phyloP scores from a whole-genome alignment of 495 filamentous ascomycete genomes.

The Penicillium cataractarum region DNA sequence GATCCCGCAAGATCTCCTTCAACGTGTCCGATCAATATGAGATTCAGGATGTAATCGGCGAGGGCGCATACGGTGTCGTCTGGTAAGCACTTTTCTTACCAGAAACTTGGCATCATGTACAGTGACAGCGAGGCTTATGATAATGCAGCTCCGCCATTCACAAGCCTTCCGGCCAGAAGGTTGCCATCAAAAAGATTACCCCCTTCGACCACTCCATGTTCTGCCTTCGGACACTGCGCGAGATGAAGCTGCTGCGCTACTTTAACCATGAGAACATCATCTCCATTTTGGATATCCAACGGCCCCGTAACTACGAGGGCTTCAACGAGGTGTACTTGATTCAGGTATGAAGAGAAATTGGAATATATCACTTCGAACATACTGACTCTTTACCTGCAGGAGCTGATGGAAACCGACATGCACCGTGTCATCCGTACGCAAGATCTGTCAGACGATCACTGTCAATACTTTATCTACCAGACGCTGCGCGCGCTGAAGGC shows the following conservation, averaged over 20 bases:
- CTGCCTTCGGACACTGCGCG: slow-evolving; percentile 92
- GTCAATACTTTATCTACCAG: slow-evolving; percentile 99
- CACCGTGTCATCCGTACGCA: slow-evolving; percentile 99
- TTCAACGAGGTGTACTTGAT: slow-evolving; percentile 99
- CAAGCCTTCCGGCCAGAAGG: slow-evolving; percentile 98
- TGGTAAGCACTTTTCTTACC: slow-evolving; percentile 64
- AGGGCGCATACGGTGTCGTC: slow-evolving; percentile 98
- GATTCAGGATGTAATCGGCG: slow-evolving; percentile 98
- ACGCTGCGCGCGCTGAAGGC: slow-evolving; percentile 97
- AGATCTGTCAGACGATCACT: slow-evolving; percentile 97
- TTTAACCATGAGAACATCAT: slow-evolving; percentile 99
- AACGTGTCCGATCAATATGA: slow-evolving; percentile 99
- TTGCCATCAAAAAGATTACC: slow-evolving; percentile 99
- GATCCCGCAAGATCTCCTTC: slow-evolving; percentile 97
- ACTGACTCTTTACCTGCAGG: too few relatives aligned
- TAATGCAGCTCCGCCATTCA: slow-evolving; percentile 87
- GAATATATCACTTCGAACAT: too few relatives aligned
- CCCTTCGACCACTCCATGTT: slow-evolving; percentile 99
- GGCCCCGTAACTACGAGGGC: slow-evolving; percentile 90
- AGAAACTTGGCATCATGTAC: background rate
- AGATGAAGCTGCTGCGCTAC: slow-evolving; percentile 99
- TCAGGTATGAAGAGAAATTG: slow-evolving; percentile 64
- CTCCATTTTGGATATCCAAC: slow-evolving; percentile 98
- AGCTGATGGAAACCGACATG: slow-evolving; percentile 99
- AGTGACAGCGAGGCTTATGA: slow-evolving; percentile 23